phyloP scores from a whole-genome alignment of 768 basidiomycete species.

The Amanita polypyramis region DNA sequence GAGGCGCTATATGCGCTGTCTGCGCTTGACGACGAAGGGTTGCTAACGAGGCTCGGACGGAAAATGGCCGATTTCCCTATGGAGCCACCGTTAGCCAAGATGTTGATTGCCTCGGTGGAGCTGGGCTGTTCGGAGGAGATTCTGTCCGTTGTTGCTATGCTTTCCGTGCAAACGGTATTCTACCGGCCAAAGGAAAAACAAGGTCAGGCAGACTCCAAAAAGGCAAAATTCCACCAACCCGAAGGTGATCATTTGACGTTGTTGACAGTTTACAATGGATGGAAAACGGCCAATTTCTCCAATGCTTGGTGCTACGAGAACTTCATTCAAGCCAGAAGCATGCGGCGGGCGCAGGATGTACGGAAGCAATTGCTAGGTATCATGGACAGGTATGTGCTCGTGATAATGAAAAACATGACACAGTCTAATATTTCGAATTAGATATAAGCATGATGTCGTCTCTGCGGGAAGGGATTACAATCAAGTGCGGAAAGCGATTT shows the following conservation, averaged over 20 bases:
- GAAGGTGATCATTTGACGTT: slow-evolving; percentile 94
- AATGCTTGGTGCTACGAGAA: slow-evolving; percentile 99
- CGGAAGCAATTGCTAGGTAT: slow-evolving; percentile 95
- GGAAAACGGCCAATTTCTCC: slow-evolving; percentile 93
- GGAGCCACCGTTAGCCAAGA: slow-evolving; percentile 93
- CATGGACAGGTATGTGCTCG: slow-evolving; percentile 78
- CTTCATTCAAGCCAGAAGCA: slow-evolving; percentile 95
- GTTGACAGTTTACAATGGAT: slow-evolving; percentile 94
- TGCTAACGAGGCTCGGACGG: slow-evolving; percentile 86
- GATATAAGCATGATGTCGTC: slow-evolving; percentile 94
- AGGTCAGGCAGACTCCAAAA: slow-evolving; percentile 98
- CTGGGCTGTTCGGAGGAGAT: slow-evolving; percentile 98
- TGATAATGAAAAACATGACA: background rate
- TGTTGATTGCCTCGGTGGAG: slow-evolving; percentile 96
- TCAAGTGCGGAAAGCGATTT: slow-evolving; percentile 87
- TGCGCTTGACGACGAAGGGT: slow-evolving; percentile 92
- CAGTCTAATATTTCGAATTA: slow-evolving; percentile 17
- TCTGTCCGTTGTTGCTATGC: slow-evolving; percentile 93
- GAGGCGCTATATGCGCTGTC: slow-evolving; percentile 93
- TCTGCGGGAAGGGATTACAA: slow-evolving; percentile 92
- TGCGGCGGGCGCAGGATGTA: slow-evolving; percentile 96
- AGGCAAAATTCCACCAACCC: slow-evolving; percentile 98
- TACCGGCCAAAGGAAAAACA: slow-evolving; percentile 99
- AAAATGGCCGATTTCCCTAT: slow-evolving; percentile 99
- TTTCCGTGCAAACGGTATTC: slow-evolving; percentile 93